Base-by-base conservation (phyloP, 2,329 filamentous ascomycete species). In the Colletotrichum spinosum region DNA sequence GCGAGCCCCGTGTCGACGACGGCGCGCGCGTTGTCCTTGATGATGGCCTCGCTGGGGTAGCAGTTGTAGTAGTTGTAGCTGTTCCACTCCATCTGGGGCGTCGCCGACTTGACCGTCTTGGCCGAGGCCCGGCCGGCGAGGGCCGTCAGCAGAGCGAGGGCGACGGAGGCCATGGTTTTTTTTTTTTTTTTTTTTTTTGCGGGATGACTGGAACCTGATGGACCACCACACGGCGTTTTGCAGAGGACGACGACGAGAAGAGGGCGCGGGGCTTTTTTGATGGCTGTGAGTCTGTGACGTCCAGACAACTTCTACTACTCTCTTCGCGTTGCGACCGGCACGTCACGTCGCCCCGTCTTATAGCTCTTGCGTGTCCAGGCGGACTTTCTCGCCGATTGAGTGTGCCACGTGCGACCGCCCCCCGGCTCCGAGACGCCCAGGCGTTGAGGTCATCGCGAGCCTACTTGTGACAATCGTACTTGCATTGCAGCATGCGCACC, bases 51-150 rank as follows among this genome's bases (percentile, higher is more conserved):
- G 45, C 76, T 83, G 0, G 83, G 83, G 1, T 74, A 73, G 70
- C 85, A 88, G 54, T 75, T 77, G 72, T 85, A 86, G 45, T 82
- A 77, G 58, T 89, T 89, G 69, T 89, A 89, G 2, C 81, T 84
- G 66, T 88, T 88, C 86, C 86, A 89, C 11, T 85, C 80, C 80
- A 83, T 81, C 0, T 79, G 78, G 2, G 81, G 81, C 1, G 78
- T 78, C 6, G 72, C 68, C 1, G 75, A 74, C 34, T 66, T 72
- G 46, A 64, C 51, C 9, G 67, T 68, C 52, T 44, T 64, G 56
- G 65, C 65, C 56, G 41, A 60, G 34, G 55, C 58, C 15, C n/a
- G 63, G 2, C 35, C 35, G 6, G 48, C 58, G 48, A 66, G 48
- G 6, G 52, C 52, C 48, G 53, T 49, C 37, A 66, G 46, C 11